A percentile compares a stretch with the other conserved stretches of the same genome.
These are phyloP conservation scores for Asterophora parasitica DNA, from an alignment of 768 basidiomycete genomes.

Conservation along the genomic window DNA sequence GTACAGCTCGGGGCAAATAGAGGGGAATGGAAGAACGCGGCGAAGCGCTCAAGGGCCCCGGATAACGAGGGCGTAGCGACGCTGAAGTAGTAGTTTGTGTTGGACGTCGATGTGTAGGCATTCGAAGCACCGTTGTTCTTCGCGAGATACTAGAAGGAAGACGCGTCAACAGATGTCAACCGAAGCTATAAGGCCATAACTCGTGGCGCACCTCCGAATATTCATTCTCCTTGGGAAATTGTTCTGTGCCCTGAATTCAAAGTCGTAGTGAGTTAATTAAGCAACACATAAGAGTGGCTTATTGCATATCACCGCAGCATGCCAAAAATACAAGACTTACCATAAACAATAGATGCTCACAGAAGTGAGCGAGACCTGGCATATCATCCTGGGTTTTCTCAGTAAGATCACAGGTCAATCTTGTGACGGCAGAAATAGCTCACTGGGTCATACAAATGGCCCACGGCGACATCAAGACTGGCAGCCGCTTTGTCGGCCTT, in stretches of 20 bases:
- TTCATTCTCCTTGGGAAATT: slow-evolving; percentile 90
- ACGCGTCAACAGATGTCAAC: slow-evolving; percentile 6
- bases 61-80: slow-evolving; percentile 59
- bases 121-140: slow-evolving; percentile 86
- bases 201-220: slow-evolving; percentile 67
- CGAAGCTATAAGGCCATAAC: background rate
- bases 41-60: slow-evolving; percentile 71
- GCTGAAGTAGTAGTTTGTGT: slow-evolving; percentile 86
- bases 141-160: slow-evolving; percentile 52
- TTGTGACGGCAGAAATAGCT: slow-evolving; percentile 23
- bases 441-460: slow-evolving; percentile 91
- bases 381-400: slow-evolving; percentile 62
- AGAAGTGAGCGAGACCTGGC: slow-evolving; percentile 91
- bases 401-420: slow-evolving; percentile 2
- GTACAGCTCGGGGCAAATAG: slow-evolving; percentile 85
- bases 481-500: slow-evolving; percentile 94
- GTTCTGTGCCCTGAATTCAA: slow-evolving; percentile 60
- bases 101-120: slow-evolving; percentile 87
- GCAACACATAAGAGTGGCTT: background rate
- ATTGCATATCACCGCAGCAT: too few relatives aligned
- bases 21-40: slow-evolving; percentile 91
- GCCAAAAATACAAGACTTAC: slow-evolving; percentile 49
- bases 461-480: slow-evolving; percentile 90
- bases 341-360: slow-evolving; percentile 96
- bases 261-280: background rate